Evolutionary conservation across 345 rosid genomes (phyloP), one percentile per base, ranked within the genome.

Genomic region (Ricinus communis): DNA sequence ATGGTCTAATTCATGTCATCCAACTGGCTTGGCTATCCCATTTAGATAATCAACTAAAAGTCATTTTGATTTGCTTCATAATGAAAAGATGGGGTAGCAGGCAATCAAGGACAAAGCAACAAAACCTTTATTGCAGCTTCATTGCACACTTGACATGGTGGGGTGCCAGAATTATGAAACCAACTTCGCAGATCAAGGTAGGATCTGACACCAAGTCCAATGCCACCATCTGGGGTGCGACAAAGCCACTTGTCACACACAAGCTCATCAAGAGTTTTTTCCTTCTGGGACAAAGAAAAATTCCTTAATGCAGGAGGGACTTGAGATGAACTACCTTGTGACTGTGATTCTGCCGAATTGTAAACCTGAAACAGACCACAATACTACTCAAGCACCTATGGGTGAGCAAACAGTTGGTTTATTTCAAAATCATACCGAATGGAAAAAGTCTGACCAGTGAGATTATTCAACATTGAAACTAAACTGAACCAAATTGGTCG

Each of bases 111-210:
- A 45, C 38, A 62, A 63, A 62, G 53, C 45, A 64, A 70, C 6
- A 70, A 65, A 68, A 92, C 99, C 97, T 95, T 95, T 40, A 95
- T 68, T 31, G 87, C 97, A 74, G 93, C 91, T 83, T 92, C 99
- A 27, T 89, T 91, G 84, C 99, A 95, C 54, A 95, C 89, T 82
- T 87, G 87, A 55, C 99, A 95, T 11, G 87, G 78, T 72, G 97
- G 90, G 80, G 83, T 81, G 63, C 85, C 93, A 70, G 81, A 77
- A 82, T 74, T 87, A 70, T 84, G 82, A 79, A 95, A 87, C 91
- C 91, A 92, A 72, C 93, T 83, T 51, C 97, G 88, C 70, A 95
- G 82, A 70, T 95, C 97, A 70, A 95, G 90, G 73, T 83, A 86
- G 66, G 99, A 87, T 82, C 89, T 85, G 74, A 84, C 77, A 74